Base-by-base conservation (phyloP, 805 yeast species). In the Brettanomyces sp. region DNA sequence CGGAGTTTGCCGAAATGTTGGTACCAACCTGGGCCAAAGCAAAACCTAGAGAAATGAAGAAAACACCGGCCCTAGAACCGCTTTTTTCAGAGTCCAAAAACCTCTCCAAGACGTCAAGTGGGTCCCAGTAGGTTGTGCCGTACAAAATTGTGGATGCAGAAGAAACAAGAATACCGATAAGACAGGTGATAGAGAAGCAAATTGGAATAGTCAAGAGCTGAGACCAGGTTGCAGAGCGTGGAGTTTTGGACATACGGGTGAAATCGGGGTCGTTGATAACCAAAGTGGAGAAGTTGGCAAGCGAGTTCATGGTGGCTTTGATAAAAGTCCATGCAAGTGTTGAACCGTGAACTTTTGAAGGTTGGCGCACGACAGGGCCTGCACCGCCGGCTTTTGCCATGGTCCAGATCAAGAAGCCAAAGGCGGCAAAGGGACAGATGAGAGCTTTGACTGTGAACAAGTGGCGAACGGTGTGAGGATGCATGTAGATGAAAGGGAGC, bases 251-350 rank as follows among this genome's bases (percentile, higher is more conserved):
- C 65, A 87, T 82, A 64, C 96, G 78, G 24, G 95, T 74, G 63
- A 88, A 87, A 69, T 88, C 96, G 2, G 96, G 95, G 13, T 93
- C 85, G 65, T 88, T 88, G 45, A 84, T 75, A 57, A 88, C 83
- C 56, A 88, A 73, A 13, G 96, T 84, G 5, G 95, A 95, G 59
- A 88, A 88, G 65, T 87, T 88, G 28, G 95, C 85, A 50, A 88
- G 67, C 21, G 89, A 74, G 65, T 80, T 82, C 95, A 89, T 85
- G 33, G 80, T 71, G 4, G 90, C 76, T 54, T 73, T 73, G 45
- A 87, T 76, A 59, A 87, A 87, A 1, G 85, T 86, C 97, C 97
- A 89, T 21, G 77, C 88, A 52, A 81, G 75, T 3, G 66, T 82
- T 12, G 80, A 66, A 8, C 89, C 85, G 14, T 65, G 60, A n/a